Evolutionary conservation across 345 rosid genomes (phyloP).

Genomic region (Eucalyptus curtisii): DNA sequence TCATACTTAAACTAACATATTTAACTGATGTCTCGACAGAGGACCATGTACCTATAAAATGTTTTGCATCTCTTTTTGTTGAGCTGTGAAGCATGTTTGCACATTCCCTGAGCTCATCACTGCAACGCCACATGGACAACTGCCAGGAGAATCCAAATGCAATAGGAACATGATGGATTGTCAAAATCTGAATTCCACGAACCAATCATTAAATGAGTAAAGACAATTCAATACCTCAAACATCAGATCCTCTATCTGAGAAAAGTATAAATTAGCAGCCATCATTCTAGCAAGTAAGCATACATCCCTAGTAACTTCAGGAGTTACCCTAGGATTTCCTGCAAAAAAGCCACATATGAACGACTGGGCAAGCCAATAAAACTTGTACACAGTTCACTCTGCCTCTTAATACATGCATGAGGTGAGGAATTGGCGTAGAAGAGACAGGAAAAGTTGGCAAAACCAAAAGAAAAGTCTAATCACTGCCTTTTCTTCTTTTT

Average conservation of each 20-base stretch:
- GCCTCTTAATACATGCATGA: not conserved
- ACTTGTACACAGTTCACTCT: not conserved
- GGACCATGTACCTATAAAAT: conserved; percentile 62
- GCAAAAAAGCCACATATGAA: not conserved
- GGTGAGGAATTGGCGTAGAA: not conserved
- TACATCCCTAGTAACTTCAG: conserved; percentile 97
- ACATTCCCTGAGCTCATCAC: conserved; percentile 65
- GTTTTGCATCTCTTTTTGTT: conserved; percentile 78
- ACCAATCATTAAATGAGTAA: not conserved
- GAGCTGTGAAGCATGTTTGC: conserved; percentile 75
- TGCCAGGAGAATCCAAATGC: conserved; percentile 9
- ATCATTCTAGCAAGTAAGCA: conserved; percentile 97
- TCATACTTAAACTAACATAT: not conserved
- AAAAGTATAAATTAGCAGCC: conserved; percentile 97
- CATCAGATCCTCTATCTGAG: conserved; percentile 98
- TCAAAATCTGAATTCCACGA: not conserved
- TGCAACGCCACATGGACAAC: conserved; percentile 99
- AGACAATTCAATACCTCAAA: conserved; percentile 57
- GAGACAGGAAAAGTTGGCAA: not conserved
- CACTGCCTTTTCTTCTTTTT: not conserved
- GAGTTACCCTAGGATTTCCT: conserved; percentile 99
- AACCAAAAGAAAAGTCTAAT: not conserved
- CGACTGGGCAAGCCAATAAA: not conserved
- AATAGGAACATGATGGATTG: not conserved
- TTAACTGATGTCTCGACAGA: not conserved